phyloP scores from a whole-genome alignment of 1,284 basidiomycete genomes.

The Microstroma glucosiphilum region DNA sequence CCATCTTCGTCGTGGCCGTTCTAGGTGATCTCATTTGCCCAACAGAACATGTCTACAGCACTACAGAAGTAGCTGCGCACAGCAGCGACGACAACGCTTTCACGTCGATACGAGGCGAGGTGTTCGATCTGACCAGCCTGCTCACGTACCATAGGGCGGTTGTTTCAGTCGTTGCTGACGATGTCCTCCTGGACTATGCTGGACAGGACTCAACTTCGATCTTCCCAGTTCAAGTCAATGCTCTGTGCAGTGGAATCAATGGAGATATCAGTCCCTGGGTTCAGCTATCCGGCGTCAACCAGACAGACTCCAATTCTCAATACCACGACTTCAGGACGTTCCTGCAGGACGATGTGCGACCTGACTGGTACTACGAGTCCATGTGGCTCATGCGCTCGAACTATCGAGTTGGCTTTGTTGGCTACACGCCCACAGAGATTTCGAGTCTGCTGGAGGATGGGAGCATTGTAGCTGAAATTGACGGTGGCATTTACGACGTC shows the following conservation, averaged over 20 bases:
- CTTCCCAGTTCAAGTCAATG: conserved; percentile 94
- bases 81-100: conserved; percentile 66
- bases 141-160: conserved; percentile 58
- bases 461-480: conserved; percentile 73
- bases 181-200: conserved; percentile 74
- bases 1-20: conserved; percentile 86
- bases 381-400: conserved; percentile 69
- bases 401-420: conserved; percentile 80
- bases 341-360: conserved; percentile 73
- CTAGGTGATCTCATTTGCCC: conserved; percentile 87
- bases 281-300: conserved; percentile 70
- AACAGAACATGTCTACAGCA: conserved; percentile 81
- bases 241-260: conserved; percentile 79
- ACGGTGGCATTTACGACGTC: conserved; percentile 80
- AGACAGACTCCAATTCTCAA: conserved; percentile 64
- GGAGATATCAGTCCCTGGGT: conserved; percentile 81
- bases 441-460: conserved; percentile 60
- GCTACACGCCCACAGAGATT: conserved; percentile 74
- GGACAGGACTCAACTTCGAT: conserved; percentile 69
- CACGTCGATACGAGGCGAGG: conserved; percentile 81
- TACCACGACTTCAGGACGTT: conserved; percentile 86
- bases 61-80: conserved; percentile 68
- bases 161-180: conserved; percentile 69
- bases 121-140: conserved; percentile 65
- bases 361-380: conserved; percentile 94